Evolutionary conservation across 2,329 filamentous ascomycete species (phyloP), one percentile per base, ranked within the genome.

Genomic region (Hypoxylon sp.): DNA sequence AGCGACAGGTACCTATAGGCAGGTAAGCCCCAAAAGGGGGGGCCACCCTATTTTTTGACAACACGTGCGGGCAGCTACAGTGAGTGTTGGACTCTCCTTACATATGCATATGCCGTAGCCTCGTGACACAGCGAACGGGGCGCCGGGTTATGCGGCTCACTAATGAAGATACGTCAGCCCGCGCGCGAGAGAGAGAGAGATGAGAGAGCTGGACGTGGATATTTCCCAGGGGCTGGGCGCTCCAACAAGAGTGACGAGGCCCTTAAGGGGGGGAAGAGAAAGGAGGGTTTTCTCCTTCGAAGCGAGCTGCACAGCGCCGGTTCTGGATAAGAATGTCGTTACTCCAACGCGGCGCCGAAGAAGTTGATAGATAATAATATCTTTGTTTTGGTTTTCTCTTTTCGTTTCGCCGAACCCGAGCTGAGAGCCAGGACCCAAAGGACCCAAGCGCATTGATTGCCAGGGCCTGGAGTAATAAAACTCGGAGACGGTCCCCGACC

Each of bases 51-150:
- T 54, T 52, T 51, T 43, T 49, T 48, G 48, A 55, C 54, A 45
- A 42, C 61, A 64, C 61, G 61, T 63, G 61, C 61, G 54, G 53
- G 48, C 49, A 35, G 43, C 53, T 37, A 58, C 62, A 62, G 59
- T 50, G n/a, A n/a, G 35, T 56, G 29, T 40, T 56, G 31, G 41
- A 48, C 31, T 5, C 55, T 59, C 55, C 55, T 62, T 55, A 62
- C 55, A 62, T 55, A 50, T 61, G 64, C 58, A 58, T 49, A 41
- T 27, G 56, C 35, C 29, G 62, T 63, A 66, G 64, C 64, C 62
- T 67, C 67, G 65, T 65, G 63, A 63, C 62, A 65, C 58, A 31
- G 29, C 31, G 31, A 18, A 55, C 55, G 37, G 49, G 27, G 29
- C 24, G 42, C 46, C 27, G 50, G 40, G 60, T 40, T 40, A 13